These are phyloP conservation scores for Diplodia mutila DNA, from an alignment of 2,329 filamentous ascomycete genomes.

Conservation along the genomic window DNA sequence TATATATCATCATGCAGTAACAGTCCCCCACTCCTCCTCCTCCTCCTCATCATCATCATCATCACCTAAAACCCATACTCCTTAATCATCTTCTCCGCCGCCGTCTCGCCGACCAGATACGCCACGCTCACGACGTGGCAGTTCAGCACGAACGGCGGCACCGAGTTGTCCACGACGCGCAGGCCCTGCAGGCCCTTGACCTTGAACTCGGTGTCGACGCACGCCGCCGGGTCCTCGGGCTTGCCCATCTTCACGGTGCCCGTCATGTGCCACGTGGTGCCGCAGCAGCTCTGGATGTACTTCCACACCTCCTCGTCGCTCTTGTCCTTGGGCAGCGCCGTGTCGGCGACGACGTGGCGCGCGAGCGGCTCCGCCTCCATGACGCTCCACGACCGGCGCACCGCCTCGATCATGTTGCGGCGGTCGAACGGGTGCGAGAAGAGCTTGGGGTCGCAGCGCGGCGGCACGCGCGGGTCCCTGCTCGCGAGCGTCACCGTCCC, in stretches of 20 bases:
- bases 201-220: constrained; percentile 30
- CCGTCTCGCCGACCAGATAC: constrained; percentile 41
- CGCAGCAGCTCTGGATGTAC: constrained; percentile 50
- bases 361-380: constrained; percentile 47
- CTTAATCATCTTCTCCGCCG: constrained; percentile 38
- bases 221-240: constrained; percentile 27
- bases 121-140: constrained; percentile 29
- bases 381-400: constrained; percentile 48
- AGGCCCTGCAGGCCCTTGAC: constrained; percentile 33
- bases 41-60: too few species aligned
- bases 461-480: constrained; percentile 54
- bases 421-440: constrained; percentile 60
- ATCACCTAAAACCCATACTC: constrained; percentile 32
- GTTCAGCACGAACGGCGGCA: constrained; percentile 30
- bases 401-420: constrained; percentile 52
- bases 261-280: constrained; percentile 60
- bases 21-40: too few species aligned
- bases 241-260: constrained; percentile 61
- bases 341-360: constrained; percentile 46
- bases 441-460: constrained; percentile 59
- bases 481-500: constrained; percentile 60
- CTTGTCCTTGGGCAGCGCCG: constrained; percentile 38
- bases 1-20: neutral
- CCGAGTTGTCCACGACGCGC: constrained; percentile 35
- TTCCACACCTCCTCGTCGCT: constrained; percentile 57